These are phyloP conservation scores for Ogataea chonburiensis DNA, from an alignment of 805 yeast genomes.

Conservation along the genomic window DNA sequence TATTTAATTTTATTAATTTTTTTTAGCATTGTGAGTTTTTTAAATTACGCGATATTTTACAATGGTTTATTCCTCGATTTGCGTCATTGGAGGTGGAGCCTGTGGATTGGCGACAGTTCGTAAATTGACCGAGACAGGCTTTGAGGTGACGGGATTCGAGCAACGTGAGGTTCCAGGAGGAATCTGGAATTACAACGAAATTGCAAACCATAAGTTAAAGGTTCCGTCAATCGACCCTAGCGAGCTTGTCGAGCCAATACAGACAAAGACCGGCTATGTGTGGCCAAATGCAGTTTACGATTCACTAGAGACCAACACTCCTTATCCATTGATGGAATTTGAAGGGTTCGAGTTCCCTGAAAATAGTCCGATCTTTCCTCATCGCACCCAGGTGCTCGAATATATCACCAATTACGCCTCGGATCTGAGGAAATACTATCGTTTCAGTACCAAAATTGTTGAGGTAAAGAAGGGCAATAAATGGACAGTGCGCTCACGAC, in stretches of 20 bases:
- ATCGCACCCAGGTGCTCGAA: conserved; percentile 52
- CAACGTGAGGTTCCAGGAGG: conserved; percentile 67
- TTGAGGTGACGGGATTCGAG: conserved; percentile 59
- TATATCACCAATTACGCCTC: conserved; percentile 56
- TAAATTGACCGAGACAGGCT: conserved; percentile 49
- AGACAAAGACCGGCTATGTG: conserved; percentile 25
- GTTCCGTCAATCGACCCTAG: conserved; percentile 35
- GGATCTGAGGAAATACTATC: conserved; percentile 39
- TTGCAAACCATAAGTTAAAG: conserved; percentile 12
- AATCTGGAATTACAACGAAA: conserved; percentile 64
- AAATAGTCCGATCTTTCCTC: conserved; percentile 51
- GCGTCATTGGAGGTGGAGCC: conserved; percentile 80
- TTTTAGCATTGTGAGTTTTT: too few species aligned
- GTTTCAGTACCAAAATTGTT: conserved; percentile 47
- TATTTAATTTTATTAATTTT: conserved; percentile 8
- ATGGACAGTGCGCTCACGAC: conserved; percentile 45
- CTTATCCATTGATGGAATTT: conserved; percentile 65
- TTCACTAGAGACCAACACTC: conserved; percentile 67
- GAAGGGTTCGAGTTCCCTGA: conserved; percentile 49
- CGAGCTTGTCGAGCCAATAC: conserved; percentile 13
- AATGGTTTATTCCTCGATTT: conserved; percentile 36
- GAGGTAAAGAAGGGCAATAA: conserved; percentile 36
- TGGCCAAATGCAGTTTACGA: conserved; percentile 62
- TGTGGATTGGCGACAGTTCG: conserved; percentile 65
- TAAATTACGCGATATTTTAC: background rate